These are phyloP conservation scores for Ambispora gerdemannii DNA, from an alignment of 192 early-diverging fungal genomes.

Conservation along the genomic window DNA sequence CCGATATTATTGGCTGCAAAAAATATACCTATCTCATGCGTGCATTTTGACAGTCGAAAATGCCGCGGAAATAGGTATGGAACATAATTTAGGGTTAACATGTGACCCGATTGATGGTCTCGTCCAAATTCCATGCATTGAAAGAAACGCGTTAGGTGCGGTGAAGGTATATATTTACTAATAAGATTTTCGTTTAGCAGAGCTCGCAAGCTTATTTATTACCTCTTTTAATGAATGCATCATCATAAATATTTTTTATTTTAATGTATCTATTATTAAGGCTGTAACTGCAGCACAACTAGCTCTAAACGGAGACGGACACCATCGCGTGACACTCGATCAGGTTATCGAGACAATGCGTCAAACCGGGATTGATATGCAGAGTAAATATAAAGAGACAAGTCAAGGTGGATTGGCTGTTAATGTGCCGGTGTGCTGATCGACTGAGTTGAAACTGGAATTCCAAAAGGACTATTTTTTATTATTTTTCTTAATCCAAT, in stretches of 20 bases:
- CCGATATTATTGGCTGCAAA: background rate
- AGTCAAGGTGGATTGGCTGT: constrained; percentile 89
- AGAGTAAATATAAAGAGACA: constrained; percentile 97
- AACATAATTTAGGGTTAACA: constrained; percentile 78
- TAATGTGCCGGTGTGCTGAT: constrained; percentile 76
- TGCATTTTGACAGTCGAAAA: constrained; percentile 64
- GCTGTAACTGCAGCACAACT: constrained; percentile 94
- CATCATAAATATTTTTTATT: background rate
- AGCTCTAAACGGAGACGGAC: constrained; percentile 90
- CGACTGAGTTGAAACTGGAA: background rate
- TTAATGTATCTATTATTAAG: constrained; percentile 44
- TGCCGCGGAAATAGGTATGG: constrained; percentile 96
- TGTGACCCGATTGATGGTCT: constrained; percentile 90
- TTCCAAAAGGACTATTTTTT: too few species aligned
- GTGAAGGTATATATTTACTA: constrained; percentile 40
- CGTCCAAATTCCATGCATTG: constrained; percentile 96
- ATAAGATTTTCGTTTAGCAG: too few species aligned
- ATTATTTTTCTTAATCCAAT: too few species aligned
- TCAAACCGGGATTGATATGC: constrained; percentile 88
- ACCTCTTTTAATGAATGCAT: too few species aligned
- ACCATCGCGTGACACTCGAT: constrained; percentile 86
- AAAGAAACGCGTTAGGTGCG: constrained; percentile 89
- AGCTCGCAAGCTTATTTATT: too few species aligned
- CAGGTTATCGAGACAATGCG: constrained; percentile 96
- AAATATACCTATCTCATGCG: background rate